Evolutionary conservation across 164 flowering plant genomes (phyloP).

Genomic region (Liquidambar formosana): DNA sequence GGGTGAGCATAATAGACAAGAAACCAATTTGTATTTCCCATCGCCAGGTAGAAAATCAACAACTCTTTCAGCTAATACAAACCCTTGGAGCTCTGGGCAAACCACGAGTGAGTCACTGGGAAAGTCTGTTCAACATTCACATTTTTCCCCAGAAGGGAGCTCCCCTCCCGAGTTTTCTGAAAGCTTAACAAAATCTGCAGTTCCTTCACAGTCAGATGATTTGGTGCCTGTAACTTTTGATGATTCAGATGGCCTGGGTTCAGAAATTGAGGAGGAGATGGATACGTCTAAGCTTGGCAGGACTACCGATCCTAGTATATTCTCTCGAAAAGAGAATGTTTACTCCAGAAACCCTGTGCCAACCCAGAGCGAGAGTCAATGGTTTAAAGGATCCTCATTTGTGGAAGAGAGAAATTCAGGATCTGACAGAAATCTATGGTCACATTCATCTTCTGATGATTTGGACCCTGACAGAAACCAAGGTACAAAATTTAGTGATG

Average conservation of each 20-base stretch:
- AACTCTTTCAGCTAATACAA: slow-evolving; percentile 16
- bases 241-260: slow-evolving; percentile 52
- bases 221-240: slow-evolving; percentile 46
- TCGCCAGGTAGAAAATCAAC: slow-evolving; percentile 31
- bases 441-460: slow-evolving; percentile 14
- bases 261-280: slow-evolving; percentile 55
- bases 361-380: slow-evolving; percentile 8
- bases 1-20: slow-evolving; percentile 19
- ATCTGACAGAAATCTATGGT: slow-evolving; percentile 1
- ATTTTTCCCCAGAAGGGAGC: slow-evolving; percentile 13
- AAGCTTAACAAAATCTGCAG: slow-evolving; percentile 14
- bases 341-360: slow-evolving; percentile 5
- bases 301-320: slow-evolving; percentile 2
- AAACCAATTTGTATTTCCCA: slow-evolving; percentile 19
- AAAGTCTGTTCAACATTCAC: slow-evolving; percentile 17
- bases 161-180: slow-evolving; percentile 28
- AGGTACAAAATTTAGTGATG: slow-evolving; percentile 14
- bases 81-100: slow-evolving; percentile 27
- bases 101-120: slow-evolving; percentile 11
- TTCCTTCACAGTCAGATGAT: slow-evolving; percentile 33
- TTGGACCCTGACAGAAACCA: slow-evolving; percentile 5
- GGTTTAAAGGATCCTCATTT: slow-evolving; percentile 17
- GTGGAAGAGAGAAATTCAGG: slow-evolving; percentile 9
- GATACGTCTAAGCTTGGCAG: slow-evolving; percentile 18
- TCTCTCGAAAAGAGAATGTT: slow-evolving; percentile 15